Evolutionary conservation across 129 eudicot genomes (phyloP), one percentile per base, ranked within the genome.

Genomic region (Flaveria bidentis): DNA sequence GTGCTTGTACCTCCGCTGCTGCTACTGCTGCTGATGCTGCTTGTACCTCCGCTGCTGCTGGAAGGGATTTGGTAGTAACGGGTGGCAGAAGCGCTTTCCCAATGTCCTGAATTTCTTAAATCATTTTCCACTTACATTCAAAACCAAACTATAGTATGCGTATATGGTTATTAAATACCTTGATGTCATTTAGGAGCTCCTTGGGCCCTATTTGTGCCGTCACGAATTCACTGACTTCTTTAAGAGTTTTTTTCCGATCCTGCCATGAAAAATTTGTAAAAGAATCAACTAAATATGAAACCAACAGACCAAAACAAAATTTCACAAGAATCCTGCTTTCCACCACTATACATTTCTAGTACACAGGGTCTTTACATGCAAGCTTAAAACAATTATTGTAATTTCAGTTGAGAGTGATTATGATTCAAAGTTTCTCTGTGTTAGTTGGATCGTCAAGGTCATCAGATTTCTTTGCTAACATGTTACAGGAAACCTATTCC

Each of bases 71-170:
- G 81, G 78, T 79, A 53, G 69, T 81, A 62, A 61, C 76, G 0
- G 88, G 65, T 30, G 99, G 99, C 51, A 94, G 90, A 80, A 94
- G 82, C 36, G 99, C 97, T 84, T 70, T 86, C 76, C 93, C 99
- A 15, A 94, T 94, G 77, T 91, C 78, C 99, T 94, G 83, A 80
- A 47, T 61, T 47, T 75, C 28, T 69, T 69, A n/a, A 60, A 60
- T 41, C 58, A 42, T 33, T 72, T 17, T 51, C 28, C 36, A 64
- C 13, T 64, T 45, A 30, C 22, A 23, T 53, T 55, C 42, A 74
- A 66, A 50, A 41, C 70, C 41, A 5, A 64, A 53, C 46, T 55
- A 74, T 53, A 62, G 33, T 41, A 58, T 63, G 10, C 15, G 33
- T 5, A 67, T 15, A 69, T 16, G 12, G 33, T 55, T 18, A 9